Conservation (phyloP, 2,329 filamentous ascomycete species). For the Metarhizium anisopliae region DNA sequence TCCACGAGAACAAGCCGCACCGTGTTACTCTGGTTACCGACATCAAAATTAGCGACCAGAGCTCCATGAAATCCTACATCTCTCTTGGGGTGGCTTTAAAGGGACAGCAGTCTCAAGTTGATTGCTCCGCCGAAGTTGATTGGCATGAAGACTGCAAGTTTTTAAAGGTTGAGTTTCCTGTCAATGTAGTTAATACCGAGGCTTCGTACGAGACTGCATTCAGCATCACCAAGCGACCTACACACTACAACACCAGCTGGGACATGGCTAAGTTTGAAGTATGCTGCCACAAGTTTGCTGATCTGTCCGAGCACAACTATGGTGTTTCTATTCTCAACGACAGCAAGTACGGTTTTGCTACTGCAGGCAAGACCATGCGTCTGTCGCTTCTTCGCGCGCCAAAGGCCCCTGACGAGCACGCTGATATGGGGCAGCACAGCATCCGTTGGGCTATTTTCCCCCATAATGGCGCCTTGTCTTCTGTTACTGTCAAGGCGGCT, state of each 20-base stretch:
- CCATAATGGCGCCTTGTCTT: constrained; percentile 63
- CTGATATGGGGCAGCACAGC: constrained; percentile 83
- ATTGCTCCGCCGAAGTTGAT: constrained; percentile 79
- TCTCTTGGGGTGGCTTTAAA: constrained; percentile 63
- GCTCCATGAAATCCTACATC: constrained; percentile 79
- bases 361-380: constrained; percentile 80
- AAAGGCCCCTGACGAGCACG: constrained; percentile 87
- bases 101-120: constrained; percentile 54
- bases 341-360: constrained; percentile 93
- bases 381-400: constrained; percentile 77
- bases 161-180: constrained; percentile 96
- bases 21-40: constrained; percentile 75
- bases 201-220: constrained; percentile 94
- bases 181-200: constrained; percentile 82
- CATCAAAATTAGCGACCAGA: constrained; percentile 79
- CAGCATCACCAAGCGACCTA: constrained; percentile 79
- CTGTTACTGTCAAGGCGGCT: constrained; percentile 69
- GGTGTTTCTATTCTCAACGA: constrained; percentile 92
- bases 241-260: constrained; percentile 96
- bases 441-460: constrained; percentile 90
- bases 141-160: constrained; percentile 98
- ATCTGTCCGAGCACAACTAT: constrained; percentile 79
- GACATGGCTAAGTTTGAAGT: constrained; percentile 98
- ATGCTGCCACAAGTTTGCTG: constrained; percentile 90
- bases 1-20: constrained; percentile 64